phyloP scores from a whole-genome alignment of 805 yeast species.

The Lachancea thermotolerans region DNA sequence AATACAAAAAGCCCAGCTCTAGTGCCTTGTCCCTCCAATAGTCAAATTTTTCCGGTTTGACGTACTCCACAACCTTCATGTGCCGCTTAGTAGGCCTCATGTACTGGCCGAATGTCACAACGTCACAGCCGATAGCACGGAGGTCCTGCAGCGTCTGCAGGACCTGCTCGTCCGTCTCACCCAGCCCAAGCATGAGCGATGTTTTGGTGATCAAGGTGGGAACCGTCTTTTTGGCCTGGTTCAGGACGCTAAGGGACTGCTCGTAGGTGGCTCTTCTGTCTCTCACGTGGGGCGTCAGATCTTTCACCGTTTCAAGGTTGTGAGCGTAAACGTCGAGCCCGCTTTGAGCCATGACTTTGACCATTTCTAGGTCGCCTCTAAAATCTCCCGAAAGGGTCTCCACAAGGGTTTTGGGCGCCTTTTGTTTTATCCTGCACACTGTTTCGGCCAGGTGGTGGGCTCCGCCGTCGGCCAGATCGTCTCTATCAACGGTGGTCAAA shows the following conservation, averaged over 20 bases:
- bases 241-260: slow-evolving; percentile 73
- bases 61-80: slow-evolving; percentile 94
- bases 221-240: slow-evolving; percentile 71
- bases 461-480: slow-evolving; percentile 90
- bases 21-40: slow-evolving; percentile 84
- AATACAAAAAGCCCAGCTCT: slow-evolving; percentile 87
- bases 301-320: slow-evolving; percentile 94
- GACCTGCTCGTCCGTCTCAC: slow-evolving; percentile 90
- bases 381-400: slow-evolving; percentile 95
- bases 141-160: slow-evolving; percentile 68
- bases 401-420: slow-evolving; percentile 85
- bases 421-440: slow-evolving; percentile 71
- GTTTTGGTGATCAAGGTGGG: slow-evolving; percentile 83
- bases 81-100: slow-evolving; percentile 99
- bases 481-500: slow-evolving; percentile 94
- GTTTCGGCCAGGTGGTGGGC: slow-evolving; percentile 86
- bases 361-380: slow-evolving; percentile 81
- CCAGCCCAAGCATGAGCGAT: slow-evolving; percentile 92
- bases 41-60: slow-evolving; percentile 90
- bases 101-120: slow-evolving; percentile 97
- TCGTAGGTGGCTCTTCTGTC: slow-evolving; percentile 95
- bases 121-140: slow-evolving; percentile 74
- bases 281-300: slow-evolving; percentile 85
- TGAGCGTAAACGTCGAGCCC: slow-evolving; percentile 97
- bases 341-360: slow-evolving; percentile 67